phyloP scores from a whole-genome alignment of 306 rosid species.

The Hylodesmum podocarpum region DNA sequence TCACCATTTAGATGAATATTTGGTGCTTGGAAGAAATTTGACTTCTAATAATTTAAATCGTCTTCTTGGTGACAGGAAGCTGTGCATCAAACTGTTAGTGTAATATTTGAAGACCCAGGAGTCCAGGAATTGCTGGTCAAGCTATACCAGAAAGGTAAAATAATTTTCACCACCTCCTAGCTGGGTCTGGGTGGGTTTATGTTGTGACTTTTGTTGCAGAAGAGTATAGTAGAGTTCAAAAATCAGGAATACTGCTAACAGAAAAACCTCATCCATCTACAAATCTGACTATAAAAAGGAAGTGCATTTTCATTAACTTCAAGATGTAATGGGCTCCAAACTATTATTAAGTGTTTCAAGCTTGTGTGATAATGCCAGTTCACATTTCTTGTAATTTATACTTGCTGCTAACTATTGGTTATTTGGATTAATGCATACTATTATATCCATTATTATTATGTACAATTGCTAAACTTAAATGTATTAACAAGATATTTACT shows the following conservation, averaged over 20 bases:
- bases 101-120: conserved; percentile 98
- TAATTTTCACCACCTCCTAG: not conserved
- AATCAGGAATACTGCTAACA: not conserved
- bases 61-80: conserved; percentile 68
- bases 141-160: conserved; percentile 64
- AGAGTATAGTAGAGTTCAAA: not conserved
- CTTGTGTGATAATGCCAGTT: conserved; percentile 1
- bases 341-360: not conserved
- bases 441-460: conserved; percentile 16
- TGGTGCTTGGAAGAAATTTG: conserved; percentile 24
- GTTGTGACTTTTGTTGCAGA: not conserved
- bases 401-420: conserved; percentile 11
- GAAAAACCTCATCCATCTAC: not conserved
- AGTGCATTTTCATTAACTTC: conserved; percentile 10
- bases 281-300: conserved; percentile 6
- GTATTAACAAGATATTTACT: not conserved
- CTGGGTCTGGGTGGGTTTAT: conserved; percentile 4
- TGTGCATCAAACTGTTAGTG: conserved; percentile 89
- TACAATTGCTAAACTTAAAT: conserved; percentile 10
- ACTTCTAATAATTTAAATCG: conserved; percentile 11
- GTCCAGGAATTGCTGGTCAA: conserved; percentile 89
- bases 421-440: conserved; percentile 1
- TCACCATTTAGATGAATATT: conserved; percentile 21
- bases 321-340: not conserved
- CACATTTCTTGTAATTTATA: conserved; percentile 17